These are phyloP conservation scores for Wallacemonas sp. DNA, from an alignment of 208 protist species.

Conservation along the genomic window DNA sequence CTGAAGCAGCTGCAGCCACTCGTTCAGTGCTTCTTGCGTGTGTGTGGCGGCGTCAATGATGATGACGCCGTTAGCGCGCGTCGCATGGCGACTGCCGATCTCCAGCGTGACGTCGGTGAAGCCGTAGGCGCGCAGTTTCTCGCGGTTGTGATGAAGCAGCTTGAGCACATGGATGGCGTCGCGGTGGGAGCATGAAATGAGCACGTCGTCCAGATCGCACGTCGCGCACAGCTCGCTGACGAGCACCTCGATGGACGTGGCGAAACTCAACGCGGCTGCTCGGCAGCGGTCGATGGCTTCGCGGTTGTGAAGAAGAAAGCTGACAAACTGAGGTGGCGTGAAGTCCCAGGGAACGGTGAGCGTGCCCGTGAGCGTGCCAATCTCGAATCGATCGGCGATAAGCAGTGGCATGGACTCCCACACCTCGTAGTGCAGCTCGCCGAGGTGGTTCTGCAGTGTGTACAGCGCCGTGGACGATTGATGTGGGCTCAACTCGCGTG, in stretches of 20 bases:
- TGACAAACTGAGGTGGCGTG: slow-evolving; percentile 71
- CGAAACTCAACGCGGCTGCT: slow-evolving; percentile 38
- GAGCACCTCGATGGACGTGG: slow-evolving; percentile 68
- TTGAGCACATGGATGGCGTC: slow-evolving; percentile 56
- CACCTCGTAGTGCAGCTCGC: slow-evolving; percentile 81
- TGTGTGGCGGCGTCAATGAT: slow-evolving; percentile 54
- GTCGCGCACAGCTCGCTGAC: slow-evolving; percentile 77
- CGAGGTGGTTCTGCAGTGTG: slow-evolving; percentile 76
- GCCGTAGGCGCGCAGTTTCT: slow-evolving; percentile 65
- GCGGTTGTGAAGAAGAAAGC: slow-evolving; percentile 82
- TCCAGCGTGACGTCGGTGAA: slow-evolving; percentile 82
- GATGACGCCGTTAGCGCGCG: slow-evolving; percentile 88
- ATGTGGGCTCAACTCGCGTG: slow-evolving; percentile 70
- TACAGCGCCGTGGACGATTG: slow-evolving; percentile 84
- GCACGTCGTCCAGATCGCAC: slow-evolving; percentile 82
- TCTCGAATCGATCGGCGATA: slow-evolving; percentile 70
- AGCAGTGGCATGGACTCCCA: slow-evolving; percentile 91
- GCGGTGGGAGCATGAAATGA: slow-evolving; percentile 87
- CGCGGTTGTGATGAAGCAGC: slow-evolving; percentile 76
- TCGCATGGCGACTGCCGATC: slow-evolving; percentile 68
- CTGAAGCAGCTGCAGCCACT: slow-evolving; percentile 65
- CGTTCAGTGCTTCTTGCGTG: slow-evolving; percentile 41
- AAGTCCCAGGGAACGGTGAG: slow-evolving; percentile 90
- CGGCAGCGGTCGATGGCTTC: slow-evolving; percentile 55
- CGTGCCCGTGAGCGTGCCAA: slow-evolving; percentile 72